phyloP scores from a whole-genome alignment of 768 basidiomycete species.

The Naganishia onofrii region DNA sequence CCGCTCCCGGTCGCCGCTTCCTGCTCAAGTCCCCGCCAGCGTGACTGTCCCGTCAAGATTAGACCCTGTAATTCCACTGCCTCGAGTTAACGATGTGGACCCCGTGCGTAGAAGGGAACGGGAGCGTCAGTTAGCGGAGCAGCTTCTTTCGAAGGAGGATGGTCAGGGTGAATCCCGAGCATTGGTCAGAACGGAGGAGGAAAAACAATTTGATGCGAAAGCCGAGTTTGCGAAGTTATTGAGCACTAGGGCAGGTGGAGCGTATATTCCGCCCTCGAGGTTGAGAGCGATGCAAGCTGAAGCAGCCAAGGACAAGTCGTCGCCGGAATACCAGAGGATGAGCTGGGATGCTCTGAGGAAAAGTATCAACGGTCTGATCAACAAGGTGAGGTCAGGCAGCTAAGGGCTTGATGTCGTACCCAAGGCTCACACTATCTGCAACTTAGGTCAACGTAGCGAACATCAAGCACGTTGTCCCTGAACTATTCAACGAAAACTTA shows the following conservation, averaged over 20 bases:
- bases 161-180: slow-evolving; percentile 40
- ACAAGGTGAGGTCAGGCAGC: slow-evolving; percentile 59
- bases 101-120: slow-evolving; percentile 72
- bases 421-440: not conserved
- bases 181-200: slow-evolving; percentile 50
- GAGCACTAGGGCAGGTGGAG: slow-evolving; percentile 78
- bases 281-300: slow-evolving; percentile 84
- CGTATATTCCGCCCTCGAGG: slow-evolving; percentile 93
- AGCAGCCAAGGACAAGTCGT: slow-evolving; percentile 74
- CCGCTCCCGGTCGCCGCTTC: slow-evolving; percentile 45
- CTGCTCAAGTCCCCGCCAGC: slow-evolving; percentile 31
- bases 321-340: slow-evolving; percentile 85
- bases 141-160: slow-evolving; percentile 65
- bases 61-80: slow-evolving; percentile 51
- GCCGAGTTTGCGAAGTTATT: slow-evolving; percentile 88
- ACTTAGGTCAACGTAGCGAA: slow-evolving; percentile 78
- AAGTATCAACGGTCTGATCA: slow-evolving; percentile 98
- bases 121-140: slow-evolving; percentile 72
- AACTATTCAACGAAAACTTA: slow-evolving; percentile 89
- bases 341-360: slow-evolving; percentile 98
- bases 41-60: slow-evolving; percentile 25
- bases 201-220: slow-evolving; percentile 63
- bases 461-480: slow-evolving; percentile 89
- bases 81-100: slow-evolving; percentile 68
- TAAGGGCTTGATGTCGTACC: not conserved